Evolutionary conservation across 805 yeast species (phyloP).

Genomic region (Priceomyces haplophilus): DNA sequence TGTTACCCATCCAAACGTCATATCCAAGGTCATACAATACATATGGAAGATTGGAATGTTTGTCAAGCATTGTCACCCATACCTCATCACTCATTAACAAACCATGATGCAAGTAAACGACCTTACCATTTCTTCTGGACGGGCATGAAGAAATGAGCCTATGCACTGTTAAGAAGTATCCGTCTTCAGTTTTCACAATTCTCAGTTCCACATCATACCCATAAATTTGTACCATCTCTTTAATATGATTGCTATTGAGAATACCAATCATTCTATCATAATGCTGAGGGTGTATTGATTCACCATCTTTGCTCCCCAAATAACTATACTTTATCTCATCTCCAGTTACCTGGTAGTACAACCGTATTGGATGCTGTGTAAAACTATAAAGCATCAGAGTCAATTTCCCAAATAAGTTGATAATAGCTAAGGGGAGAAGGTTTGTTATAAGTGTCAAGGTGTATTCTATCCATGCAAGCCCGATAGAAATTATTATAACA

Average conservation of each 20-base stretch:
- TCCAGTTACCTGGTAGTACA: constrained; percentile 11
- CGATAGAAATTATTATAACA: constrained; percentile 40
- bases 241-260: constrained; percentile 50
- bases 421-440: constrained; percentile 43
- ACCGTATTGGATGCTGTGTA: constrained; percentile 26
- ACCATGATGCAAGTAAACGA: constrained; percentile 89
- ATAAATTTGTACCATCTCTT: constrained; percentile 62
- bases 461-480: constrained; percentile 50
- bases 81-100: constrained; percentile 81
- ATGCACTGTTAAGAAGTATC: constrained; percentile 72
- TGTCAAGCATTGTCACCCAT: constrained; percentile 54
- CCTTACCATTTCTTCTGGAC: constrained; percentile 28
- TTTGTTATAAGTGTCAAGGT: constrained; percentile 43
- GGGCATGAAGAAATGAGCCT: constrained; percentile 45
- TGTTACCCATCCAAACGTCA: constrained; percentile 86
- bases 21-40: constrained; percentile 75
- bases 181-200: constrained; percentile 72
- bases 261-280: constrained; percentile 35
- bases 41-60: constrained; percentile 58
- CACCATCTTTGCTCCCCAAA: constrained; percentile 15
- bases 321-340: constrained; percentile 22
- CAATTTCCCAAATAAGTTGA: constrained; percentile 32
- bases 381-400: constrained; percentile 24
- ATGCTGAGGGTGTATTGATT: constrained; percentile 15
- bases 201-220: constrained; percentile 76